A percentile compares a stretch with the other conserved stretches of the same genome.
Conservation (phyloP, 345 rosid genomes). For the Sapria himalayana region DNA sequence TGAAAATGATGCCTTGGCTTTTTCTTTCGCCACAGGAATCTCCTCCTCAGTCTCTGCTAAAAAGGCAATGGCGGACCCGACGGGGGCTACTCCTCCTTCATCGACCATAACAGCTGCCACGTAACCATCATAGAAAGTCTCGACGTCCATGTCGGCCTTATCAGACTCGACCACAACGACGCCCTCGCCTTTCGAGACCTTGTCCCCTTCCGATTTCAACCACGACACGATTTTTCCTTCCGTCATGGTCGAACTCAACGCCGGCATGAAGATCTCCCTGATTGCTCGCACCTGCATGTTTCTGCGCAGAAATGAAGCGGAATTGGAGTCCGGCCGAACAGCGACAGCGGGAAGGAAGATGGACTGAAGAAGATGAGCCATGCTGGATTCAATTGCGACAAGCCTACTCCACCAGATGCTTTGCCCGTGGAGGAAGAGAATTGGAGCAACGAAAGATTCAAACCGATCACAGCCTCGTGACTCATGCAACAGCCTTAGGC, state of each 20-base stretch:
- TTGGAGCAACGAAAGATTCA: too few species aligned
- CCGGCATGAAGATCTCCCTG: conserved; percentile 97
- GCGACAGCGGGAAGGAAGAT: conserved; percentile 28
- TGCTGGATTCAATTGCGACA: conserved; percentile 2
- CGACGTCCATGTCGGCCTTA: conserved; percentile 97
- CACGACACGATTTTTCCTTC: conserved; percentile 94
- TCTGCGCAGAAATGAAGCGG: conserved; percentile 7
- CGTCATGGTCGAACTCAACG: conserved; percentile 93
- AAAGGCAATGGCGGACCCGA: conserved; percentile 83
- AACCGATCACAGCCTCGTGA: too few species aligned
- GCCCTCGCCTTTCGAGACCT: conserved; percentile 72
- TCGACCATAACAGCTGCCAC: conserved; percentile 86
- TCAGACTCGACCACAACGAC: conserved; percentile 93
- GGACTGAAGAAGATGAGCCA: conserved; percentile 54
- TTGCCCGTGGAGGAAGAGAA: too few species aligned
- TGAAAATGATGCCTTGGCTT: conserved; percentile 21
- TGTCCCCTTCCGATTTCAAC: conserved; percentile 82
- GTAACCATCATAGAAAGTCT: conserved; percentile 84
- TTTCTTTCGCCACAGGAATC: conserved; percentile 49
- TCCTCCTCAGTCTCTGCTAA: conserved; percentile 68
- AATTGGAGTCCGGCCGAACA: conserved; percentile 5
- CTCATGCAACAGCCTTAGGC: too few species aligned
- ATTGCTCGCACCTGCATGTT: conserved; percentile 29
- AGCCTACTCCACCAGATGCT: too few species aligned
- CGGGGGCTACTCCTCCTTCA: conserved; percentile 80